Evolutionary conservation across 805 yeast genomes (phyloP).

Genomic region (Candida quercuum): DNA sequence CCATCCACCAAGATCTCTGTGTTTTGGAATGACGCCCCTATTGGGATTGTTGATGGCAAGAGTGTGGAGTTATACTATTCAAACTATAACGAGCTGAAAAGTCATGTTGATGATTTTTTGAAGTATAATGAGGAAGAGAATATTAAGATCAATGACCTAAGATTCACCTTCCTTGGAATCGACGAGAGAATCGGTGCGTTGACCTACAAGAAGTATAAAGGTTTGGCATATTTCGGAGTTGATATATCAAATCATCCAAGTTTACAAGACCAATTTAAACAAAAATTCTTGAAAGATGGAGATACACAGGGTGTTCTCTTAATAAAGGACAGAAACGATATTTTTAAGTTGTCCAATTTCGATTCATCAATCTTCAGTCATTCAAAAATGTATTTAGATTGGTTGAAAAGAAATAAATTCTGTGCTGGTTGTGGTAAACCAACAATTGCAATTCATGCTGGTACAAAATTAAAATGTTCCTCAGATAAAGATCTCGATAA

Average conservation of each 20-base stretch:
- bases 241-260: constrained; percentile 33
- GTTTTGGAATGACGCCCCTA: constrained; percentile 24
- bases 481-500: constrained; percentile 1
- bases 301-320: constrained; percentile 1
- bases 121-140: constrained; percentile 6
- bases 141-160: constrained; percentile 28
- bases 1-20: constrained; percentile 38
- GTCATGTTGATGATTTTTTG: constrained; percentile 12
- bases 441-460: constrained; percentile 58
- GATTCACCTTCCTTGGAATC: constrained; percentile 44
- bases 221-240: constrained; percentile 60
- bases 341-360: constrained; percentile 22
- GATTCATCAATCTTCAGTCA: constrained; percentile 75
- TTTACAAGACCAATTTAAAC: not conserved
- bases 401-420: constrained; percentile 68
- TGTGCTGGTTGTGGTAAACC: constrained; percentile 86
- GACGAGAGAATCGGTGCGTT: constrained; percentile 35
- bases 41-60: constrained; percentile 5
- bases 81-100: constrained; percentile 12
- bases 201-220: constrained; percentile 43
- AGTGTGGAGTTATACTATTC: constrained; percentile 6
- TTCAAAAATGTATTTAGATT: constrained; percentile 79
- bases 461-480: constrained; percentile 55
- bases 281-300: not conserved
- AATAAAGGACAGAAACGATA: constrained; percentile 6